Evolutionary conservation across 2,329 filamentous ascomycete species (phyloP).

Genomic region (Blastomyces gilchristii): DNA sequence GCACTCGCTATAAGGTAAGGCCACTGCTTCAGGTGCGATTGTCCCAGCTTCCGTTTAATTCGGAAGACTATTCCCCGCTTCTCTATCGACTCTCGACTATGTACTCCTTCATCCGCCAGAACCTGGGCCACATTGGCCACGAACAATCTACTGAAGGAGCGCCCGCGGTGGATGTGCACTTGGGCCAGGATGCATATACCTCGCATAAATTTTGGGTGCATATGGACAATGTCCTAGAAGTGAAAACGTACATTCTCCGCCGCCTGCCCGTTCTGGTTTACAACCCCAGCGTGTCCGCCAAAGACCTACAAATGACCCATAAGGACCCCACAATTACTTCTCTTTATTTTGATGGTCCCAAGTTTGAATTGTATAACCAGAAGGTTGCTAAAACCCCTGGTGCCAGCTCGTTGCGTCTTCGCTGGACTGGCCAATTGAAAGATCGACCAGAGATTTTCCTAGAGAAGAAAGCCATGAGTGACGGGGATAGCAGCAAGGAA

Average conservation of each 20-base stretch:
- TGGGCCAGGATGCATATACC: constrained; percentile 58
- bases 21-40: constrained; percentile 86
- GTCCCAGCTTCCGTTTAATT: constrained; percentile 85
- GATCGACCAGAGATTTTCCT: constrained; percentile 70
- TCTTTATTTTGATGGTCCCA: constrained; percentile 84
- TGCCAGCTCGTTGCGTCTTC: constrained; percentile 70
- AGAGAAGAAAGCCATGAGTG: constrained; percentile 78
- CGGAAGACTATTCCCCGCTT: constrained; percentile 82
- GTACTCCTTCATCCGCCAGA: constrained; percentile 88
- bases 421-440: constrained; percentile 82
- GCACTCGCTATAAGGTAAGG: constrained; percentile 73
- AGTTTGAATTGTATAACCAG: constrained; percentile 74
- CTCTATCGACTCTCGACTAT: constrained; percentile 83
- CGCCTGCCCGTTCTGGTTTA: constrained; percentile 86
- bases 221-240: constrained; percentile 85
- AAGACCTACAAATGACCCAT: constrained; percentile 66
- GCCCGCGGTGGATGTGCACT: constrained; percentile 35
- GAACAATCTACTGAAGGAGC: constrained; percentile 44
- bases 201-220: constrained; percentile 98
- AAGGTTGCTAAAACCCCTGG: constrained; percentile 70
- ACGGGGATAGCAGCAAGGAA: constrained; percentile 67
- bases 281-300: constrained; percentile 67
- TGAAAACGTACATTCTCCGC: constrained; percentile 90
- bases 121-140: constrained; percentile 40
- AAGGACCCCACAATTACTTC: constrained; percentile 85